Evolutionary conservation across 306 rosid genomes (phyloP).

Genomic region (Psophocarpus tetragonolobus): DNA sequence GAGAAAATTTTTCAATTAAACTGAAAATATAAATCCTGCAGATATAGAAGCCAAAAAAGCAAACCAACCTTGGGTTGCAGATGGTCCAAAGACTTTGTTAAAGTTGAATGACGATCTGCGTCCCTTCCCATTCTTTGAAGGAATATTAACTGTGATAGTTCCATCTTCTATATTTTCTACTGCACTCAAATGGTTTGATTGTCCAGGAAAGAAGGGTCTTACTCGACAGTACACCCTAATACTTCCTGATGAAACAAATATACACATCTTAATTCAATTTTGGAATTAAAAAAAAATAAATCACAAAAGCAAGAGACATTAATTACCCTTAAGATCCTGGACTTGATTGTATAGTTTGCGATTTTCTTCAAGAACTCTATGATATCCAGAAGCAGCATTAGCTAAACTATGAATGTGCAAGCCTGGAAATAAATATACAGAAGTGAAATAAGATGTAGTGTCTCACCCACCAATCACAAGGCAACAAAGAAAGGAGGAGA

Average conservation of each 20-base stretch:
- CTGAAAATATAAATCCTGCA: conserved; percentile 12
- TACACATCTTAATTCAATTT: conserved; percentile 3
- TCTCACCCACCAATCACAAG: not conserved
- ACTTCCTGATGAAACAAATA: conserved; percentile 68
- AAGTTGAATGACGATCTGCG: conserved; percentile 71
- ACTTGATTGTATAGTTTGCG: conserved; percentile 93
- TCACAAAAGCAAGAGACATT: not conserved
- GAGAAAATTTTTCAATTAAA: not conserved
- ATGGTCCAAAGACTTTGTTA: conserved; percentile 92
- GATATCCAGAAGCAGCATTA: conserved; percentile 96
- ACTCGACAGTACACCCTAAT: conserved; percentile 95
- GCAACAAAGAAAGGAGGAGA: not conserved
- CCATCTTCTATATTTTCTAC: conserved; percentile 84
- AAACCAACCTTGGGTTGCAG: conserved; percentile 81
- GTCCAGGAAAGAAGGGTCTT: conserved; percentile 85
- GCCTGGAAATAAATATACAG: conserved; percentile 47
- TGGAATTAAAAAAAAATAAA: not conserved
- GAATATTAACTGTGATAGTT: conserved; percentile 61
- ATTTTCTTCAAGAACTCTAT: conserved; percentile 91
- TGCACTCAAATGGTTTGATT: conserved; percentile 60
- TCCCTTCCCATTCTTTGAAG: conserved; percentile 85
- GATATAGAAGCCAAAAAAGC: conserved; percentile 23
- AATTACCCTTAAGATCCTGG: conserved; percentile 94
- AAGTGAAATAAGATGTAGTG: conserved; percentile 2
- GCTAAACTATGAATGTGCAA: conserved; percentile 75